Percentiles rank a stretch among this genome's conserved stretches.
Evolutionary conservation across 225 moss, liverwort and hornwort species (phyloP).

Genomic region (Pleurozium schreberi): DNA sequence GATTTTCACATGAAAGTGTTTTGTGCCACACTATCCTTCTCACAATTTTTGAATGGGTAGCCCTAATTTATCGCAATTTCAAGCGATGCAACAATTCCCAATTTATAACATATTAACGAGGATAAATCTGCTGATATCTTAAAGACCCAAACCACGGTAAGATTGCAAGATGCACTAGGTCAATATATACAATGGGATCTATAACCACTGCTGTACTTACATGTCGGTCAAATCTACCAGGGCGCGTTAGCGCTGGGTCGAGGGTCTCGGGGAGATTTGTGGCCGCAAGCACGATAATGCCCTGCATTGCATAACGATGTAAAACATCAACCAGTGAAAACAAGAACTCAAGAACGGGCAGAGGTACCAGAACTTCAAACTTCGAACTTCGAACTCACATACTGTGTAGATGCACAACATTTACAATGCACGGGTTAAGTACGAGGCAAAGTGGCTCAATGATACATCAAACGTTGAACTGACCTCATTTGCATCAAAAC

Average conservation of each 20-base stretch:
- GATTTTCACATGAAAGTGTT: too few relatives aligned
- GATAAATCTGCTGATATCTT: background rate
- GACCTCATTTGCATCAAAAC: slow-evolving; percentile 99
- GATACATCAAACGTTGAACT: background rate
- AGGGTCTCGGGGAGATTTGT: slow-evolving; percentile 97
- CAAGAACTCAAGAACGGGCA: background rate
- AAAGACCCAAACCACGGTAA: background rate
- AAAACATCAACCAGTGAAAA: background rate
- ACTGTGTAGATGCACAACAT: background rate
- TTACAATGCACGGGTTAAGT: background rate
- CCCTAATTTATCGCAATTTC: too few relatives aligned
- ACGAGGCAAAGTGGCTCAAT: background rate
- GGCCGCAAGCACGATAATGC: slow-evolving; percentile 94
- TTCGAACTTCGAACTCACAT: background rate
- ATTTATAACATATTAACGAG: background rate
- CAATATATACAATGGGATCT: background rate
- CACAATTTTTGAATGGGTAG: too few relatives aligned
- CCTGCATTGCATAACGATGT: slow-evolving; percentile 34
- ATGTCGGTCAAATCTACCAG: slow-evolving; percentile 98
- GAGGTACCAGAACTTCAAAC: background rate
- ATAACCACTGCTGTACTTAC: slow-evolving; percentile 31
- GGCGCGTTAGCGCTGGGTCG: slow-evolving; percentile 93
- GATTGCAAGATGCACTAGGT: background rate
- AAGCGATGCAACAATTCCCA: background rate
- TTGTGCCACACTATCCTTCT: too few relatives aligned